These are phyloP conservation scores for Saccharomycodes ludwigii DNA, from an alignment of 805 yeast genomes.

Conservation along the genomic window DNA sequence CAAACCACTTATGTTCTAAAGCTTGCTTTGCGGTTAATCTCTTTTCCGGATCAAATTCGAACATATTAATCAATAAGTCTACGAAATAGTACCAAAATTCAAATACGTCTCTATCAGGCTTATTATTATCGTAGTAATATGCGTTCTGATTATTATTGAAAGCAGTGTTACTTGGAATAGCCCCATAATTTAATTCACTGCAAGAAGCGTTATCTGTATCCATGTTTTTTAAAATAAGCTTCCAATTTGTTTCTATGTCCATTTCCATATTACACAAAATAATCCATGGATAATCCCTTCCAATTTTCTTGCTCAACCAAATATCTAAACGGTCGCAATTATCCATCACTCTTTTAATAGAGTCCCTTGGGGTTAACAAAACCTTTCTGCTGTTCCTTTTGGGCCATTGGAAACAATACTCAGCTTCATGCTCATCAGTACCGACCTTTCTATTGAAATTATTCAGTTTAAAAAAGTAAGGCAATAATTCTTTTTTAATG, in stretches of 20 bases:
- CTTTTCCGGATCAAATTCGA: slow-evolving; percentile 59
- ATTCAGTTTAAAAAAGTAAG: slow-evolving; percentile 2
- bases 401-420: slow-evolving; percentile 19
- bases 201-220: slow-evolving; percentile 5
- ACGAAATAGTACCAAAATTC: slow-evolving; percentile 75
- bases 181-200: slow-evolving; percentile 1
- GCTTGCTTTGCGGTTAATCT: slow-evolving; percentile 71
- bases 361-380: slow-evolving; percentile 17
- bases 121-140: too few species aligned
- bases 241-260: slow-evolving; percentile 21
- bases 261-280: slow-evolving; percentile 15
- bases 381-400: slow-evolving; percentile 18
- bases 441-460: not conserved
- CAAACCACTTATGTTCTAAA: slow-evolving; percentile 73
- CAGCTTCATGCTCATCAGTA: slow-evolving; percentile 1
- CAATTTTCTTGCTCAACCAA: slow-evolving; percentile 17
- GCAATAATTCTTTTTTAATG: slow-evolving; percentile 1
- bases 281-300: slow-evolving; percentile 13
- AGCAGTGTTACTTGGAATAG: not conserved
- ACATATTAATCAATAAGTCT: slow-evolving; percentile 53
- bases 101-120: slow-evolving; percentile 45
- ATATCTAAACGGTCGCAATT: slow-evolving; percentile 20
- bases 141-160: too few species aligned
- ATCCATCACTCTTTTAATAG: slow-evolving; percentile 20
- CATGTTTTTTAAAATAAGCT: slow-evolving; percentile 12